phyloP scores from a whole-genome alignment of 768 basidiomycete genomes.

The Solioccasus polychromus region DNA sequence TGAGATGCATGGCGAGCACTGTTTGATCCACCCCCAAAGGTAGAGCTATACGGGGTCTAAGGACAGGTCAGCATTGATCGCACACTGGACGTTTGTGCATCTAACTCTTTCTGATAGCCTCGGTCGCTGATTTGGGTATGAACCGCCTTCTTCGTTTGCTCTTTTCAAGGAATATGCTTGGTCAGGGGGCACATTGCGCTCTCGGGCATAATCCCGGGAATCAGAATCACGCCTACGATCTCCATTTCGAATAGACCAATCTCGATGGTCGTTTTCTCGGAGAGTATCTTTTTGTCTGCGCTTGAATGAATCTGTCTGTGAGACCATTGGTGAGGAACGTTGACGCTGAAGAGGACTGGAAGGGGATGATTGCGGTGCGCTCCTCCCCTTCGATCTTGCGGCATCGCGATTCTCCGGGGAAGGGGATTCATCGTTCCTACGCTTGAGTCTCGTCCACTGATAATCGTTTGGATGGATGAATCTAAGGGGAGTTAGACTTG shows the following conservation, averaged over 20 bases:
- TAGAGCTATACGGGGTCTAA: conserved; percentile 14
- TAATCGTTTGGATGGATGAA: conserved; percentile 52
- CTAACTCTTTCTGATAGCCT: conserved; percentile 28
- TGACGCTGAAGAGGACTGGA: conserved; percentile 17
- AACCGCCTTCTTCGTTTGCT: conserved; percentile 20
- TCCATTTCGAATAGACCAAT: conserved; percentile 17
- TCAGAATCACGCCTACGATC: conserved; percentile 26
- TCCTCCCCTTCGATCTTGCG: conserved; percentile 22
- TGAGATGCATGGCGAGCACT: conserved; percentile 4
- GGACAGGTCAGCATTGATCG: conserved; percentile 10
- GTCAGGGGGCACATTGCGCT: conserved; percentile 16
- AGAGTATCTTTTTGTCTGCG: conserved; percentile 23
- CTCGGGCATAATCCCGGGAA: conserved; percentile 19
- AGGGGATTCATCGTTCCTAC: conserved; percentile 12
- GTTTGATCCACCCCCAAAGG: conserved; percentile 4
- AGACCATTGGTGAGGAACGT: conserved; percentile 36
- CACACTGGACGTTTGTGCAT: conserved; percentile 1
- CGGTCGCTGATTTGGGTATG: conserved; percentile 28
- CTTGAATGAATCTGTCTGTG: conserved; percentile 45
- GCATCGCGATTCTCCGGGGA: conserved; percentile 23
- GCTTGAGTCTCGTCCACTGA: conserved; percentile 36
- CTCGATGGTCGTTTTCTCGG: conserved; percentile 23
- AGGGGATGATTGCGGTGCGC: conserved; percentile 17
- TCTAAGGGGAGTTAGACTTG: conserved; percentile 23
- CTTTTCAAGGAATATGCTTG: conserved; percentile 24